Evolutionary conservation across 306 rosid species (phyloP).

Genomic region (Acacia crassicarpa): DNA sequence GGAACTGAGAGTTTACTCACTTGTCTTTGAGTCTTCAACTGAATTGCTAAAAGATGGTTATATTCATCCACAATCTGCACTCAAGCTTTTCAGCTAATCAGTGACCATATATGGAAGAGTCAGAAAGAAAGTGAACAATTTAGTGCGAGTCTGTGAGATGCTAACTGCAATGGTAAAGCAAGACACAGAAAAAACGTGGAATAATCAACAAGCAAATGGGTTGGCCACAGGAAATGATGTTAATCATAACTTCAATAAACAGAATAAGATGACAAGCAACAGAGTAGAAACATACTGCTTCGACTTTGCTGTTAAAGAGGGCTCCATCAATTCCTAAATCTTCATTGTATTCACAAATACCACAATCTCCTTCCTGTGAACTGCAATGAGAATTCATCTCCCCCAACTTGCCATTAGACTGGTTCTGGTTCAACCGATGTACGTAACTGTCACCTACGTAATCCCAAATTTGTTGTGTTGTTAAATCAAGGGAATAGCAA

Average conservation of each 20-base stretch:
- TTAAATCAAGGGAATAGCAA: conserved; percentile 91
- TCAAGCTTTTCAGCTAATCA: conserved; percentile 39
- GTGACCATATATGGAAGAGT: conserved; percentile 20
- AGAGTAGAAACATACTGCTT: conserved; percentile 58
- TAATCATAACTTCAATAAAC: conserved; percentile 1
- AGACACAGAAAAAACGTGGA: conserved; percentile 10
- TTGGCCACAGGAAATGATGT: conserved; percentile 8
- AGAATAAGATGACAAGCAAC: neutral
- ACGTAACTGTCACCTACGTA: conserved; percentile 87
- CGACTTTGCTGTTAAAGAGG: conserved; percentile 87
- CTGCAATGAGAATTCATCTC: conserved; percentile 54
- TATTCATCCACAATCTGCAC: conserved; percentile 88
- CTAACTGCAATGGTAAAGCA: conserved; percentile 23
- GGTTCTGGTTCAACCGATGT: conserved; percentile 90
- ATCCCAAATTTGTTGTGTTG: conserved; percentile 95
- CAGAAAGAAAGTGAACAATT: neutral
- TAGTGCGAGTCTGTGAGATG: neutral
- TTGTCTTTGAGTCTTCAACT: conserved; percentile 89
- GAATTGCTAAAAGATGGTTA: conserved; percentile 85
- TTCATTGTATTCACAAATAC: conserved; percentile 57
- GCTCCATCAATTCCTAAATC: conserved; percentile 78
- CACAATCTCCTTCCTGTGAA: conserved; percentile 73
- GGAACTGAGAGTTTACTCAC: conserved; percentile 45
- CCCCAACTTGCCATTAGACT: conserved; percentile 73
- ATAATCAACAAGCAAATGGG: conserved; percentile 1